Evolutionary conservation across 192 early-diverging fungal genomes (phyloP).

Genomic region (Linnemannia zychae): DNA sequence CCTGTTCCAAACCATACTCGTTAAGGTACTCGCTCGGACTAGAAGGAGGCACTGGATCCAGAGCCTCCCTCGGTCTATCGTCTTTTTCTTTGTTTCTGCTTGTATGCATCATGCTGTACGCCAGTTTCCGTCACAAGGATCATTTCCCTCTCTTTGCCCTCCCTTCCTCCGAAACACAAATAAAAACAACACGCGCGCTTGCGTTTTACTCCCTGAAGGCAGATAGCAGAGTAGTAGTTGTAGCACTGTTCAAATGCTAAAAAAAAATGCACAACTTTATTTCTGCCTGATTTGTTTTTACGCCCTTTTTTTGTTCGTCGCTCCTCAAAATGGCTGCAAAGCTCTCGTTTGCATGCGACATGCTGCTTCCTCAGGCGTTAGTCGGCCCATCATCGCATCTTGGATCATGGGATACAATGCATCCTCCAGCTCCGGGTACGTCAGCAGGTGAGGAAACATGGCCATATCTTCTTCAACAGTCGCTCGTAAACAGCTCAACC

Average conservation of each 20-base stretch:
- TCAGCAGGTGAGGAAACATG: slow-evolving; percentile 40
- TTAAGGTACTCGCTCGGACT: neutral
- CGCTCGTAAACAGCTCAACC: slow-evolving; percentile 18
- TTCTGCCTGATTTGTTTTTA: neutral
- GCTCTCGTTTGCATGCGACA: slow-evolving; percentile 18
- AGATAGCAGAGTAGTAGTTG: too few species aligned
- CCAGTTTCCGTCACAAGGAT: neutral
- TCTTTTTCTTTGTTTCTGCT: neutral
- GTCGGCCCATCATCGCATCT: slow-evolving; percentile 46
- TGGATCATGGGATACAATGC: slow-evolving; percentile 43
- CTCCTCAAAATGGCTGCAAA: neutral
- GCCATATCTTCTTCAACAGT: slow-evolving; percentile 46
- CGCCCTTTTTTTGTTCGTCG: neutral
- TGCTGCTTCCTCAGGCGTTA: slow-evolving; percentile 16
- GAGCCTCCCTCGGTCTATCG: neutral
- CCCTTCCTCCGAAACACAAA: neutral
- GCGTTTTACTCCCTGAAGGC: too few species aligned
- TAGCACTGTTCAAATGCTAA: neutral
- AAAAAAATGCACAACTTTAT: neutral
- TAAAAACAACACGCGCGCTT: neutral
- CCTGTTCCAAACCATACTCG: neutral
- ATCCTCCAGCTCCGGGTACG: slow-evolving; percentile 47
- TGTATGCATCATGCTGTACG: neutral
- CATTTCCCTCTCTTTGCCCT: neutral
- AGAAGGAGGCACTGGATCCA: neutral